A percentile compares a stretch with the other conserved stretches of the same genome.
Conservation (phyloP, 2,329 filamentous ascomycete species). For the Colletotrichum brevisporum region DNA sequence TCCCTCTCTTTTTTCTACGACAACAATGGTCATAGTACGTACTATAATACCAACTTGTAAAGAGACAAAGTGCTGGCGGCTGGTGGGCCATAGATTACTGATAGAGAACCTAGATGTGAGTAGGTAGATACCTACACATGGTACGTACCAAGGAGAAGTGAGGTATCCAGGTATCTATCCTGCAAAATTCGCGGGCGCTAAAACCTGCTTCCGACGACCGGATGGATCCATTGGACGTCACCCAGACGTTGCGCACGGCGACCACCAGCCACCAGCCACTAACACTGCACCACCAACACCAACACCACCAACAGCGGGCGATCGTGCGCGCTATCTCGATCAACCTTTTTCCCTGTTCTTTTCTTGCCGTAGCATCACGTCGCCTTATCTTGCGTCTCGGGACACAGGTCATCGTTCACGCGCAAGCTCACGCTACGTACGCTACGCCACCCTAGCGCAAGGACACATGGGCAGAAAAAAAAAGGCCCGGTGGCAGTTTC, state of each 20-base stretch:
- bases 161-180: neutral
- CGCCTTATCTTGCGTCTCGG: no score
- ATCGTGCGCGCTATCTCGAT: conserved; percentile 32
- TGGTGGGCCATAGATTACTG: no score
- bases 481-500: conserved; percentile 27
- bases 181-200: conserved; percentile 3
- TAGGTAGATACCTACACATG: no score
- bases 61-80: no score
- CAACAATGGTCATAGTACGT: no score
- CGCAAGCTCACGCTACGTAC: no score
- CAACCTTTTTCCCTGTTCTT: neutral
- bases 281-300: no score
- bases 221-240: conserved; percentile 13
- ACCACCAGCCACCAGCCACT: conserved; percentile 24
- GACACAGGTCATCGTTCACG: no score
- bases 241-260: conserved; percentile 38
- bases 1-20: neutral
- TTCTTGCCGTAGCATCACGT: neutral
- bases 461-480: neutral
- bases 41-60: no score
- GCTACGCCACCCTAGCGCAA: conserved; percentile 17
- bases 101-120: no score
- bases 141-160: no score
- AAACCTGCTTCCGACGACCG: conserved; percentile 8
- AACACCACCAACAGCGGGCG: neutral